Conservation (phyloP, 257 asterid species). For the Catharanthus roseus region DNA sequence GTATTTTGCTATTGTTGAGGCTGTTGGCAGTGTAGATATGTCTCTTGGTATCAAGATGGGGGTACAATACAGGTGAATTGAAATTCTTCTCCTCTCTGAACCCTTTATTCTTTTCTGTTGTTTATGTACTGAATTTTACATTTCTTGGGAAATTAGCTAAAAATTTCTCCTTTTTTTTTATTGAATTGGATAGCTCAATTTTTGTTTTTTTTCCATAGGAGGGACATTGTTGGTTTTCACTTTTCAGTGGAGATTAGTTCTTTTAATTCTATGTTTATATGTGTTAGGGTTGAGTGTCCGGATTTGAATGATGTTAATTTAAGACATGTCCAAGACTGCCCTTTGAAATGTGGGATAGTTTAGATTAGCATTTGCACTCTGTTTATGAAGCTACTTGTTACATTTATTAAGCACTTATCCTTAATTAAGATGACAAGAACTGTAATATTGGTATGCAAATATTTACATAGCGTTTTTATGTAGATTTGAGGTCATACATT, state of each 20-base stretch:
- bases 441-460: background rate
- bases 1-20: constrained; percentile 85
- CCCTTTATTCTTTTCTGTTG: background rate
- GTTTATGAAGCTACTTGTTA: no score
- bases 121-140: background rate
- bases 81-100: background rate
- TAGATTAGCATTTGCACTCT: background rate
- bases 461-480: background rate
- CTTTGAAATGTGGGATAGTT: background rate
- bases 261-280: background rate
- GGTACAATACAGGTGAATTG: constrained; percentile 81
- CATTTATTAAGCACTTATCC: no score
- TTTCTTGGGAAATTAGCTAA: background rate
- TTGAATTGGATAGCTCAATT: background rate
- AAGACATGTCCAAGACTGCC: background rate
- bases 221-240: background rate
- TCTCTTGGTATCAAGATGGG: constrained; percentile 94
- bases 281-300: background rate
- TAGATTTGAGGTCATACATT: background rate
- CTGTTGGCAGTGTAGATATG: constrained; percentile 94
- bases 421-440: background rate
- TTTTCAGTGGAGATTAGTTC: background rate
- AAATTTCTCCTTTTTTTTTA: background rate
- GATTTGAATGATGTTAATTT: background rate
- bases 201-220: no score